A percentile compares a stretch with the other conserved stretches of the same genome.
These are phyloP conservation scores for Pseudonectria buxi DNA, from an alignment of 2,329 filamentous ascomycete genomes.

Conservation along the genomic window DNA sequence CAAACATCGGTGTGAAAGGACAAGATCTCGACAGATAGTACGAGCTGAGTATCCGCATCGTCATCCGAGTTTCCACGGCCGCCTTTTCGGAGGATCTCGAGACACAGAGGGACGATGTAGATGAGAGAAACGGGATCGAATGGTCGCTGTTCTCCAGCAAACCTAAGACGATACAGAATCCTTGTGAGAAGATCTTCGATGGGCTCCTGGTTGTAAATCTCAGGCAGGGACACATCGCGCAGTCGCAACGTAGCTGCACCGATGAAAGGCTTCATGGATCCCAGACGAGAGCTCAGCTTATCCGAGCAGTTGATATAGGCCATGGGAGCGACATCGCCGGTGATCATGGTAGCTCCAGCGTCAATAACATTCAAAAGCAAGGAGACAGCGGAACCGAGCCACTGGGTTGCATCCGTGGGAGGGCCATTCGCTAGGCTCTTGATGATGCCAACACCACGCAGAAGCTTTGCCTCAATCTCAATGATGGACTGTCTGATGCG, in stretches of 20 bases:
- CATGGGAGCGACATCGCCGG: slow-evolving; percentile 69
- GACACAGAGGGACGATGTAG: slow-evolving; percentile 77
- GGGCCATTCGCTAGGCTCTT: slow-evolving; percentile 75
- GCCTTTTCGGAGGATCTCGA: slow-evolving; percentile 70
- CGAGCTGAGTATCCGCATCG: slow-evolving; percentile 80
- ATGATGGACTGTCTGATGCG: slow-evolving; percentile 69
- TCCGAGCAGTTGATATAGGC: slow-evolving; percentile 77
- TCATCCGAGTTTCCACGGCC: slow-evolving; percentile 68
- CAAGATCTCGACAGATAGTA: slow-evolving; percentile 81
- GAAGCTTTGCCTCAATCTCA: slow-evolving; percentile 61
- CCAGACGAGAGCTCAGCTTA: slow-evolving; percentile 66
- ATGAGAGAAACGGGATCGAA: slow-evolving; percentile 83
- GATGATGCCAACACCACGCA: slow-evolving; percentile 81
- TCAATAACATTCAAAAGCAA: slow-evolving; percentile 68
- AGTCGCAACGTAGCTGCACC: slow-evolving; percentile 81
- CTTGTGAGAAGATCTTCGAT: slow-evolving; percentile 79
- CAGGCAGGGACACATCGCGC: slow-evolving; percentile 65
- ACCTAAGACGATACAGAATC: slow-evolving; percentile 83
- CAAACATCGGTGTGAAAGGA: slow-evolving; percentile 82
- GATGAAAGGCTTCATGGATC: slow-evolving; percentile 71
- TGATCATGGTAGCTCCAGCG: slow-evolving; percentile 72
- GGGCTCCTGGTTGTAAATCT: slow-evolving; percentile 69
- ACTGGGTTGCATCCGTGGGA: slow-evolving; percentile 79
- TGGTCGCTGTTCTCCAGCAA: slow-evolving; percentile 86
- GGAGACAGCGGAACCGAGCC: slow-evolving; percentile 78